These are phyloP conservation scores for Termitomyces sp. DNA, from an alignment of 768 basidiomycete genomes.

Conservation along the genomic window DNA sequence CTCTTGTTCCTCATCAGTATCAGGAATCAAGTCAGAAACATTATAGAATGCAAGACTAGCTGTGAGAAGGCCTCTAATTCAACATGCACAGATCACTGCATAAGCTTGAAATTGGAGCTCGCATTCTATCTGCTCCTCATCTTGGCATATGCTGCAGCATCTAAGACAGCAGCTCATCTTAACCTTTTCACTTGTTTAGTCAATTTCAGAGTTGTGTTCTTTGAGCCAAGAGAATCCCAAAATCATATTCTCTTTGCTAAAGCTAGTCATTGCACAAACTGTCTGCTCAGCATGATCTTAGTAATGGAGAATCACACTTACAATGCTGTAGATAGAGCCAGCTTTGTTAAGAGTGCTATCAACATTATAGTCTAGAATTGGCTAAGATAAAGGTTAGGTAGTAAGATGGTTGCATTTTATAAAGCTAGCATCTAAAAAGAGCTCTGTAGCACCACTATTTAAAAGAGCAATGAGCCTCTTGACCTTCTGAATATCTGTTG, in stretches of 20 bases:
- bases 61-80: not conserved
- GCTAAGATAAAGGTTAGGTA: not conserved
- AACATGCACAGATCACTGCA: not conserved
- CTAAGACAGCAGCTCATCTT: not conserved
- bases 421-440: not conserved
- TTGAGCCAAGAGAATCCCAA: constrained; percentile 22
- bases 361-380: constrained; percentile 23
- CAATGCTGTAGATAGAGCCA: constrained; percentile 1
- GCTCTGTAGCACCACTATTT: not conserved
- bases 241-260: constrained; percentile 12
- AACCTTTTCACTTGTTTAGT: not conserved
- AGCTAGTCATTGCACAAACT: not conserved
- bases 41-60: no score
- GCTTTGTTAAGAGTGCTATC: constrained; percentile 19
- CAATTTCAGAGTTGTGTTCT: constrained; percentile 21
- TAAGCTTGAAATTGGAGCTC: not conserved
- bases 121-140: not conserved
- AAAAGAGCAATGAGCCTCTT: not conserved
- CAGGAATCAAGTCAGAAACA: no score
- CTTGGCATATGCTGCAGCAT: constrained; percentile 1
- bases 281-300: constrained; percentile 20
- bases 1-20: no score
- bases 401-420: not conserved
- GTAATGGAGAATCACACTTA: constrained; percentile 20
- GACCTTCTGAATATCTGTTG: no score